phyloP scores from a whole-genome alignment of 176 grass and related monocot species.

The Secale cereale region DNA sequence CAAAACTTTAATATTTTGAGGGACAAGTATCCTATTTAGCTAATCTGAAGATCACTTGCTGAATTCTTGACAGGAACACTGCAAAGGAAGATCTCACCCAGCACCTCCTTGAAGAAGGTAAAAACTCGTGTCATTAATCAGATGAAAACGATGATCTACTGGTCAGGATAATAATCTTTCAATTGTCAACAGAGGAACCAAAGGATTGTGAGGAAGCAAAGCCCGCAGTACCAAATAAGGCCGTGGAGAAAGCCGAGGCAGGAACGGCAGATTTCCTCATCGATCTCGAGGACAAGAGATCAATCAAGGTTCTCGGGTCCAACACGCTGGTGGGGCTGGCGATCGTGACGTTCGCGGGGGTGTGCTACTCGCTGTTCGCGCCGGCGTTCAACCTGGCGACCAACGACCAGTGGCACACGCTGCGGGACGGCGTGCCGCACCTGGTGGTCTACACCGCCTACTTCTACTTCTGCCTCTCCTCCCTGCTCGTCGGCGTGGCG shows the following conservation, averaged over 20 bases:
- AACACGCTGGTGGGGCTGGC: conserved; percentile 52
- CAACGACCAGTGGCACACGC: conserved; percentile 76
- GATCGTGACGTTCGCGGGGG: conserved; percentile 74
- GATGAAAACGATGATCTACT: neutral
- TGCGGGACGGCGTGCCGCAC: conserved; percentile 57
- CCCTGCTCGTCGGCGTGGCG: conserved; percentile 47
- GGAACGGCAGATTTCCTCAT: conserved; percentile 82
- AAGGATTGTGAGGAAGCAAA: conserved; percentile 43
- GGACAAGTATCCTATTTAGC: neutral
- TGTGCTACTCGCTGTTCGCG: conserved; percentile 88
- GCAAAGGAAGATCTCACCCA: conserved; percentile 23
- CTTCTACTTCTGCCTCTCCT: conserved; percentile 95
- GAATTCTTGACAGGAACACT: conserved; percentile 18
- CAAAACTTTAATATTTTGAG: neutral
- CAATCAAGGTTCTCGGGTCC: conserved; percentile 76
- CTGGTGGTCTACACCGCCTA: conserved; percentile 85
- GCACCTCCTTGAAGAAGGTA: conserved; percentile 26
- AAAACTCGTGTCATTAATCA: neutral
- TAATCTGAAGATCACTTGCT: neutral
- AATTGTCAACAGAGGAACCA: conserved; percentile 20
- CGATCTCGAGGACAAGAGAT: conserved; percentile 64
- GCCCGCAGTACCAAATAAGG: neutral
- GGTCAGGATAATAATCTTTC: neutral
- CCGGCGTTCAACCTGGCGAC: conserved; percentile 91
- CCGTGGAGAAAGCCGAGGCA: conserved; percentile 40